phyloP scores from a whole-genome alignment of 371 early-diverging fungal genomes.

The Lichtheimia ramosa region DNA sequence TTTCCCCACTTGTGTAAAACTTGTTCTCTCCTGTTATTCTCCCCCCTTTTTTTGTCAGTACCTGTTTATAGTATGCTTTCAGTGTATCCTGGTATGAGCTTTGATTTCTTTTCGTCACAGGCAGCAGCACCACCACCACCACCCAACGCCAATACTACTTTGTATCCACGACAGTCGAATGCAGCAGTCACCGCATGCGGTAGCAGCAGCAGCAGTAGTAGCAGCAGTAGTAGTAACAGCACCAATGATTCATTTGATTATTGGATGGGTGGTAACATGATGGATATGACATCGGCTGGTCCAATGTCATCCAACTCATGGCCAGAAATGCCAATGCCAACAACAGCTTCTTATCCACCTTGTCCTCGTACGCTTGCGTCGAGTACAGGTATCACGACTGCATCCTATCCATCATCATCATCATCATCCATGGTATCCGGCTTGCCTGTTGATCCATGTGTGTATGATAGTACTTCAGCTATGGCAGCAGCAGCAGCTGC shows the following conservation, averaged over 20 bases:
- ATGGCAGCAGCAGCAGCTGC: neutral
- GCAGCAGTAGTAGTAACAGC: constrained; percentile 4
- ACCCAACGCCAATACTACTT: neutral
- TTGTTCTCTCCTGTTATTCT: constrained; percentile 7
- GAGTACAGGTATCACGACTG: neutral
- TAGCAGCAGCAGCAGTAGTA: no score
- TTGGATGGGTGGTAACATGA: no score
- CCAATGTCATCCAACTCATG: constrained; percentile 7
- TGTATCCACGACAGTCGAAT: no score
- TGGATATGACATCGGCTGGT: no score
- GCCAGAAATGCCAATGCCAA: constrained; percentile 1
- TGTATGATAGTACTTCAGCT: constrained; percentile 1
- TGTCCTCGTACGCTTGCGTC: constrained; percentile 22
- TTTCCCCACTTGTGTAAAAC: constrained; percentile 1
- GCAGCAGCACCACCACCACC: constrained; percentile 11
- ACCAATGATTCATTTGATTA: neutral
- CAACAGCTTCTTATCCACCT: constrained; percentile 4
- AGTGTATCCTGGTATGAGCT: constrained; percentile 22
- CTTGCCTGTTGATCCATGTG: constrained; percentile 24
- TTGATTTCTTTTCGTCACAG: constrained; percentile 23
- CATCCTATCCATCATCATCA: neutral
- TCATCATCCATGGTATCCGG: constrained; percentile 15
- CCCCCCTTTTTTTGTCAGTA: constrained; percentile 1
- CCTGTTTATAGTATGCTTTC: constrained; percentile 23
- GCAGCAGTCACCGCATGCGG: no score